Evolutionary conservation across 305 asterid genomes (phyloP).

Genomic region (Fraxinus platypoda): DNA sequence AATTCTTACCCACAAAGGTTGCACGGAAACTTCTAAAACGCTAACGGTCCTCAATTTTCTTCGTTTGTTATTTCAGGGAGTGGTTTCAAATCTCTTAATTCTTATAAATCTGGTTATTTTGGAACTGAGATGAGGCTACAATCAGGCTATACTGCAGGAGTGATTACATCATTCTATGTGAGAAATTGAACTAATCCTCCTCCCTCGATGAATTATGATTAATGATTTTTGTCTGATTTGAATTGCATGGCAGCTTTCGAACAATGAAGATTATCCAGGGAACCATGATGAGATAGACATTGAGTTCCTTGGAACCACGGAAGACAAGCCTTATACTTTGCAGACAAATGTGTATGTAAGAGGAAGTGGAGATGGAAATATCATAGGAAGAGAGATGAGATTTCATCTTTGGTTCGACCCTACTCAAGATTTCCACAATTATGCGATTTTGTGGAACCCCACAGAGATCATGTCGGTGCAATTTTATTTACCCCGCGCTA

Average conservation of each 20-base stretch:
- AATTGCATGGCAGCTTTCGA: conserved; percentile 56
- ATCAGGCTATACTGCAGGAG: conserved; percentile 81
- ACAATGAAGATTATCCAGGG: conserved; percentile 65
- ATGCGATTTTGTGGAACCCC: conserved; percentile 81
- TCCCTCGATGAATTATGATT: not conserved
- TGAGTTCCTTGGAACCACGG: conserved; percentile 72
- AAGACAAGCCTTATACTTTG: conserved; percentile 61
- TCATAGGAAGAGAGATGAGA: conserved; percentile 75
- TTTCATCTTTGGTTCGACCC: conserved; percentile 96
- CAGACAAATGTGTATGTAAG: conserved; percentile 78
- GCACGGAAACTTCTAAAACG: not conserved
- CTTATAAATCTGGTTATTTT: conserved; percentile 68
- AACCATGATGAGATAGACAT: conserved; percentile 80
- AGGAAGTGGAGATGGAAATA: conserved; percentile 84
- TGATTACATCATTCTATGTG: conserved; percentile 70
- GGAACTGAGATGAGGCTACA: conserved; percentile 68
- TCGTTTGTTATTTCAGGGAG: conserved; percentile 47
- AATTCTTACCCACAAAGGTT: not conserved
- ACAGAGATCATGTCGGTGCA: conserved; percentile 65
- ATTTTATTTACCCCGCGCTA: not conserved
- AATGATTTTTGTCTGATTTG: not conserved
- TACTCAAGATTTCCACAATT: conserved; percentile 57
- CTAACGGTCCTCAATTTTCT: not conserved
- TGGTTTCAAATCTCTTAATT: conserved; percentile 64
- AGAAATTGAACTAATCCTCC: not conserved